Base-by-base conservation (phyloP, 352 stramenopile genomes). In the Phytophthora sojae region DNA sequence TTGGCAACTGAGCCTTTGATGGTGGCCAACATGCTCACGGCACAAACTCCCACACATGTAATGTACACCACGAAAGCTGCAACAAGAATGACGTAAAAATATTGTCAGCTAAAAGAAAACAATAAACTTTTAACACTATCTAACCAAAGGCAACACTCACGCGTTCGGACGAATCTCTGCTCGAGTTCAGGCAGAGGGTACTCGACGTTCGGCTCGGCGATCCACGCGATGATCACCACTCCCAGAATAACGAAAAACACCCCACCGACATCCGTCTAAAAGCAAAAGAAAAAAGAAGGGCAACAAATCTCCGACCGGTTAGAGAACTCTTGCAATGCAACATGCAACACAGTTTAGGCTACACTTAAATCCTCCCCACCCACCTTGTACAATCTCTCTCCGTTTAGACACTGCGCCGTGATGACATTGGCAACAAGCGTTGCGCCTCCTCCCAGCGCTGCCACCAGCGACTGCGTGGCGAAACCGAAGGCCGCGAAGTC, bases 401-500 rank as follows among this genome's bases (percentile, higher is more conserved):
- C 77, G 71, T 97, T 96, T 44, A 96, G 68, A 73, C 89, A 94
- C 64, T 96, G 83, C 5, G 90, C 92, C 8, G 90, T 94, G 50
- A 97, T 69, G 9, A 97, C 90, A 71, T 97, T 97, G 11, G 91
- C 84, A 30, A 97, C 80, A 32, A 97, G 82, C 32, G 92, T 97
- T 6, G 90, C 86, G 8, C 91, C 90, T 17, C 90, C 90, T 14
- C 92, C 92, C 21, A 97, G 75, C 21, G 91, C 90, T 0, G 91
- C 91, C 19, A 97, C 91, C 23, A 97, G 85, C 56, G 87, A 94
- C 74, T 97, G 92, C 35, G 92, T 93, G 1, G 92, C 92, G 59
- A 97, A 97, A 3, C 90, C 91, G 61, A 97, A 96, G 8, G 92
- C 91, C 25, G 83, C 83, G 64, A 97, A 97, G 76, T 97, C 92